Base-by-base conservation (phyloP, 2,329 filamentous ascomycete species). In the Basipetospora chlamydospora region DNA sequence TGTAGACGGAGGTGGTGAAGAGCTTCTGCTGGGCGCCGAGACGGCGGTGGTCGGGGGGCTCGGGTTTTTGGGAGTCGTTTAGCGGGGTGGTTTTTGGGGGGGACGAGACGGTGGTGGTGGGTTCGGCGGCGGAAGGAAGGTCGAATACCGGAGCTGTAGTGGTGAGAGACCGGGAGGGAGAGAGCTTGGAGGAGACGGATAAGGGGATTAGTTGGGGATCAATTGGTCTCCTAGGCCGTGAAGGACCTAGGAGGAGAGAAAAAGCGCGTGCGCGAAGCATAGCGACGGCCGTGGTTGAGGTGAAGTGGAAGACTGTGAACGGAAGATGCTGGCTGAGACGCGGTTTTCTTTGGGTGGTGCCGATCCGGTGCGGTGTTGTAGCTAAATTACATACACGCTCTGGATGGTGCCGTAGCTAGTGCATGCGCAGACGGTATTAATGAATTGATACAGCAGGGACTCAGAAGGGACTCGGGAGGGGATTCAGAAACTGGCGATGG, bases 1-100 rank as follows among this genome's bases (percentile, higher is more conserved):
- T 90, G 54, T 86, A 87, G 26, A 70, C 55, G 2, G 83, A 86
- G 11, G 73, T 83, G 26, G 75, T 82, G 56, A 90, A 92, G 26
- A 93, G 72, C 46, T 81, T 73, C 47, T 90, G 83, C 41, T 74
- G 64, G 35, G 70, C 46, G 33, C 66, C 74, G 40, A 79, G 62
- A 45, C 69, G 62, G 44, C 74, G 66, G 50, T 79, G 75, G 46
- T 79, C 73, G 40, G 66, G 56, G 41, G 57, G 51, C 35, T 37
- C 35, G 35, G 32, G 3, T 8, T 26, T 34, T 20, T 17, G n/a
- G 12, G n/a, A 17, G 28, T 31, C 15, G 28, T 31, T 17, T 31
- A 17, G 16, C 13, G 32, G 11, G 22, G n/a, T 21, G 17, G 32
- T 11, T 20, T 20, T 12, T 20, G 32, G 9, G 17, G 9, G 22